A percentile compares a stretch with the other conserved stretches of the same genome.
Conservation (phyloP, 192 early-diverging fungal species). For the Entomortierella chlamydospora region DNA sequence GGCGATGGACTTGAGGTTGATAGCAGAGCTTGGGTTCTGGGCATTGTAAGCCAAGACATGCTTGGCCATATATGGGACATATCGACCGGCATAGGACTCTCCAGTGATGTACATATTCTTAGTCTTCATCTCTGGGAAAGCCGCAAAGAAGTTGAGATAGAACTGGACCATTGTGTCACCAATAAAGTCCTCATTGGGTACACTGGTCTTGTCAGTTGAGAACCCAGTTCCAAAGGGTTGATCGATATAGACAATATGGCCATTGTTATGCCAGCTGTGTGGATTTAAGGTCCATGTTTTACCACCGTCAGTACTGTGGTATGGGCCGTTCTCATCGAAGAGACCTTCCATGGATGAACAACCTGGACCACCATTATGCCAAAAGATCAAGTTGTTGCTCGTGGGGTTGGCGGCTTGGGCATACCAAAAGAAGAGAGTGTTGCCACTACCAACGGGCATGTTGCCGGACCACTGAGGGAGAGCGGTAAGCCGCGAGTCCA, state of each 20-base stretch:
- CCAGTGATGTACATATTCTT: neutral
- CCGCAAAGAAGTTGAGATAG: neutral
- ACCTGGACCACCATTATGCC: neutral
- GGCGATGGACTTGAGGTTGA: neutral
- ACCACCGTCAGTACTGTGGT: neutral
- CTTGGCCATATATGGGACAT: neutral
- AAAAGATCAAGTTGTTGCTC: neutral
- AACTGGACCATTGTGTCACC: neutral
- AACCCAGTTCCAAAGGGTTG: neutral
- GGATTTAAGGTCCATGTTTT: neutral
- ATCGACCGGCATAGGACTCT: neutral
- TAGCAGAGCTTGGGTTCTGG: neutral
- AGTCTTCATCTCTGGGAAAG: neutral
- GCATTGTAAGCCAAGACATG: neutral
- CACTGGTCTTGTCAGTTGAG: neutral
- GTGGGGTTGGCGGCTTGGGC: neutral
- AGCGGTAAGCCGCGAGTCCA: neutral
- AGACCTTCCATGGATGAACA: neutral
- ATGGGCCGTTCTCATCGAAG: neutral
- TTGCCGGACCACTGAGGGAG: neutral
- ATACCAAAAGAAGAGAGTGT: constrained; percentile 1
- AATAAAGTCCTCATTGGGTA: neutral
- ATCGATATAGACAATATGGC: neutral
- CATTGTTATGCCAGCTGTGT: neutral
- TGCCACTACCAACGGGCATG: neutral